These are phyloP conservation scores for Lichtheimia ramosa DNA, from an alignment of 371 early-diverging fungal genomes.

Conservation along the genomic window DNA sequence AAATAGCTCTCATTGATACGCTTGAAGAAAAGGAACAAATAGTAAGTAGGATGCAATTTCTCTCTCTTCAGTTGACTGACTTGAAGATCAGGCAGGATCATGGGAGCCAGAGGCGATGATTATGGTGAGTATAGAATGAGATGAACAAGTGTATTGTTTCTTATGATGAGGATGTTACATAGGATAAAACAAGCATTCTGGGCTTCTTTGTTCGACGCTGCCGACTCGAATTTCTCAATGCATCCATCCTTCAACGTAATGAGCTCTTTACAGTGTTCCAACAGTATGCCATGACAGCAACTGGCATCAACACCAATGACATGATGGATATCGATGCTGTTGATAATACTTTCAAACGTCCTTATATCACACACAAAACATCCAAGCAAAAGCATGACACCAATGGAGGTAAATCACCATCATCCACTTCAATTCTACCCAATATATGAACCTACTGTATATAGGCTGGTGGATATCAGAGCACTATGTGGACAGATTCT, in stretches of 20 bases:
- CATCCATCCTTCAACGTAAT: conserved; percentile 17
- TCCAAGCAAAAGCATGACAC: background rate
- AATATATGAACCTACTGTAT: background rate
- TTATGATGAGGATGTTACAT: background rate
- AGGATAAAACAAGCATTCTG: conserved; percentile 40
- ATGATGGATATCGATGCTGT: conserved; percentile 5
- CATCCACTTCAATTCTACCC: too few species aligned
- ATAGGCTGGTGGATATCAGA: conserved; percentile 37
- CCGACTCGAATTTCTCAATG: conserved; percentile 25
- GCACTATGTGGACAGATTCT: conserved; percentile 26
- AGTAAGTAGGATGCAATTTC: background rate
- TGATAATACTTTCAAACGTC: too few species aligned
- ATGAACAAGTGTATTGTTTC: background rate
- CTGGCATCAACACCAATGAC: conserved; percentile 3
- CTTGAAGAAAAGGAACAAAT: conserved; percentile 13
- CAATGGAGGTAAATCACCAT: background rate
- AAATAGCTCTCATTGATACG: conserved; percentile 5
- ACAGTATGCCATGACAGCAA: conserved; percentile 12
- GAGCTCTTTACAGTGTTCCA: conserved; percentile 26
- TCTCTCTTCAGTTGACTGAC: background rate
- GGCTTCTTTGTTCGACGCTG: conserved; percentile 41
- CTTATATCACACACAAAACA: background rate
- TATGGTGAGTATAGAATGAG: background rate
- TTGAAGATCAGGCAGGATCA: background rate
- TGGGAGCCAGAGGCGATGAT: background rate